These are phyloP conservation scores for Venturia carpophila DNA, from an alignment of 2,329 filamentous ascomycete species.

Conservation along the genomic window DNA sequence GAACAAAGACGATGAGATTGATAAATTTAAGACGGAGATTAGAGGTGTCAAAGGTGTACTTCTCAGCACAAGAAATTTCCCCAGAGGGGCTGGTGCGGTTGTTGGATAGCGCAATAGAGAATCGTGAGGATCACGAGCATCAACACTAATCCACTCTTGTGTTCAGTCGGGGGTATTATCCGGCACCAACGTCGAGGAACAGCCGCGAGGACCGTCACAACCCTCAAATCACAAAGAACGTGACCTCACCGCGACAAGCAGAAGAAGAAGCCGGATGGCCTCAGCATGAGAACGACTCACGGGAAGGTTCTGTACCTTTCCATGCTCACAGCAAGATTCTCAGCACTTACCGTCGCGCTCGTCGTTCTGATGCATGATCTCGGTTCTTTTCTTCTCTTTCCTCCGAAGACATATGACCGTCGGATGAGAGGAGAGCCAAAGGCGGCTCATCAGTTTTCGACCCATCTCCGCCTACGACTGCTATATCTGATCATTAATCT, in stretches of 20 bases:
- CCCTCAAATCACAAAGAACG: neutral
- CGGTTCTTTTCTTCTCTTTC: too few relatives aligned
- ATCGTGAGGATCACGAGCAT: neutral
- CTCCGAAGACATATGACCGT: too few relatives aligned
- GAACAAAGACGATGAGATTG: constrained; percentile 62
- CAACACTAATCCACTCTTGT: neutral
- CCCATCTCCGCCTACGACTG: too few relatives aligned
- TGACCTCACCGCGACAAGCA: neutral
- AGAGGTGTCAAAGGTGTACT: constrained; percentile 71
- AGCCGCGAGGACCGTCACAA: neutral
- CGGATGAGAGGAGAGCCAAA: too few relatives aligned
- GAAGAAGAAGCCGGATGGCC: neutral
- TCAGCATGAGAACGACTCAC: neutral
- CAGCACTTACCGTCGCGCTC: neutral
- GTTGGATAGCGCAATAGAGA: neutral
- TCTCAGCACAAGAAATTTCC: constrained; percentile 67
- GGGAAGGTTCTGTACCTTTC: neutral
- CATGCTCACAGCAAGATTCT: neutral
- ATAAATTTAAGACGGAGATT: constrained; percentile 65
- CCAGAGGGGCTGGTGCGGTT: constrained; percentile 40
- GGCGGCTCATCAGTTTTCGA: too few relatives aligned
- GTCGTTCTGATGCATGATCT: too few relatives aligned
- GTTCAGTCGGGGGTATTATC: neutral
- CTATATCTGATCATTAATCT: too few relatives aligned
- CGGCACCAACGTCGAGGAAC: neutral